A percentile compares a stretch with the other conserved stretches of the same genome.
These are phyloP conservation scores for Rhytidhysteron rufulum DNA, from an alignment of 2,329 filamentous ascomycete genomes.

Conservation along the genomic window DNA sequence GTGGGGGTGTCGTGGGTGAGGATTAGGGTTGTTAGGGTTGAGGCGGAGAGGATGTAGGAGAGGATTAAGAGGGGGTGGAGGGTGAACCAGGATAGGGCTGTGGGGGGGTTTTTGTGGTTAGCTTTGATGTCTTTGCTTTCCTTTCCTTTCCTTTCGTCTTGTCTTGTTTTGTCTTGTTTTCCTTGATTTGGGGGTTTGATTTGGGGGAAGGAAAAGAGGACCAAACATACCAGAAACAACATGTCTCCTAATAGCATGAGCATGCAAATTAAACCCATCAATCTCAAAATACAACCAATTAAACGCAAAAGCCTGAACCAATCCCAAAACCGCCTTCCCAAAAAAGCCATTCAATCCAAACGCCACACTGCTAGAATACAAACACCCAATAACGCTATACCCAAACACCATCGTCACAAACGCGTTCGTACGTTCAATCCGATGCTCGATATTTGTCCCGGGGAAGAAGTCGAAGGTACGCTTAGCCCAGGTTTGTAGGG, in stretches of 20 bases:
- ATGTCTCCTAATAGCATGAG: conserved; percentile 59
- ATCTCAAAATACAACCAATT: conserved; percentile 65
- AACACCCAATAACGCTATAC: conserved; percentile 59
- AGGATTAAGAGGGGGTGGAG: conserved; percentile 62
- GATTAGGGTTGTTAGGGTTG: conserved; percentile 57
- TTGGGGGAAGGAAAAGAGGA: background rate
- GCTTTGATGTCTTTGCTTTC: too few relatives aligned
- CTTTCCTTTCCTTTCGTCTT: too few relatives aligned
- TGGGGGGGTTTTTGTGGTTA: conserved; percentile 1
- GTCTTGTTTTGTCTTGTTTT: conserved; percentile 1
- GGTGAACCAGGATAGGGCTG: conserved; percentile 53
- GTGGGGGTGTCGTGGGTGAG: conserved; percentile 54
- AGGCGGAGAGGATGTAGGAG: conserved; percentile 57
- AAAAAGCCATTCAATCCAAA: conserved; percentile 57
- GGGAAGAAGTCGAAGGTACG: conserved; percentile 57
- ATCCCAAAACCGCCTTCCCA: conserved; percentile 58
- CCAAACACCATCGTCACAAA: conserved; percentile 64
- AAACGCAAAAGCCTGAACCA: conserved; percentile 56
- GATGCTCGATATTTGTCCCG: conserved; percentile 63
- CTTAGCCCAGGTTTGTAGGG: conserved; percentile 16
- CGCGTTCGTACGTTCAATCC: conserved; percentile 60
- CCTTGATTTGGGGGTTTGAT: background rate
- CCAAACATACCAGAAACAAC: conserved; percentile 38
- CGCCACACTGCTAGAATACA: conserved; percentile 54
- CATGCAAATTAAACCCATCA: conserved; percentile 53